Percentiles rank a stretch among this genome's conserved stretches.
Evolutionary conservation across 2,329 filamentous ascomycete genomes (phyloP).

Genomic region (Colletotrichum godetiae): DNA sequence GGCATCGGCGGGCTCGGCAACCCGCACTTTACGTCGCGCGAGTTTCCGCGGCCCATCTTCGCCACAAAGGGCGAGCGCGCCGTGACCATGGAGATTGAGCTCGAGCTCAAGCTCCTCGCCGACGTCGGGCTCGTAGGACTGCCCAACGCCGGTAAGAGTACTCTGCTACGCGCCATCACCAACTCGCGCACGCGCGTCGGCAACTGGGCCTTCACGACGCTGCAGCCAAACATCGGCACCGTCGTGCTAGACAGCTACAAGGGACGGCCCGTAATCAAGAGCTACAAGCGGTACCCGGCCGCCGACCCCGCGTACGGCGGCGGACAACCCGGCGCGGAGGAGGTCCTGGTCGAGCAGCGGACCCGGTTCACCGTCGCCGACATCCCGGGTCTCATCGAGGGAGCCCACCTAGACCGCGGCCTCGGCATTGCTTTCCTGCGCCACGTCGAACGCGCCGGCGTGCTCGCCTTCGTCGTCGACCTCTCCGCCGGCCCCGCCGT

Average conservation of each 20-base stretch:
- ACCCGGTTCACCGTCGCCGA: slow-evolving; percentile 94
- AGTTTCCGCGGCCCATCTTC: slow-evolving; percentile 82
- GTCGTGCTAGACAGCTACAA: slow-evolving; percentile 91
- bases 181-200: slow-evolving; percentile 91
- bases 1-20: slow-evolving; percentile 93
- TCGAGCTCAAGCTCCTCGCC: slow-evolving; percentile 94
- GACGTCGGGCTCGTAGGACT: slow-evolving; percentile 95
- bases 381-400: slow-evolving; percentile 93
- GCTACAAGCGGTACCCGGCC: slow-evolving; percentile 43
- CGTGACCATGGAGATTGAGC: slow-evolving; percentile 81
- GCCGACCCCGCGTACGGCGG: slow-evolving; percentile 47
- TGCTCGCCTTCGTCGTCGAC: slow-evolving; percentile 94
- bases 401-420: slow-evolving; percentile 90
- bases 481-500: slow-evolving; percentile 84
- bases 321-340: slow-evolving; percentile 48
- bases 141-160: slow-evolving; percentile 96
- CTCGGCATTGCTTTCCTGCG: slow-evolving; percentile 92
- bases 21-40: slow-evolving; percentile 86
- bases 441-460: slow-evolving; percentile 92
- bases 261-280: slow-evolving; percentile 72
- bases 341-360: slow-evolving; percentile 65
- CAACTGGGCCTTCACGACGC: slow-evolving; percentile 95
- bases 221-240: slow-evolving; percentile 95
- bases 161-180: slow-evolving; percentile 86
- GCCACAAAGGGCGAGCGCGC: slow-evolving; percentile 88